phyloP scores from a whole-genome alignment of 140 eudicot species.

The Oenanthe javanica region DNA sequence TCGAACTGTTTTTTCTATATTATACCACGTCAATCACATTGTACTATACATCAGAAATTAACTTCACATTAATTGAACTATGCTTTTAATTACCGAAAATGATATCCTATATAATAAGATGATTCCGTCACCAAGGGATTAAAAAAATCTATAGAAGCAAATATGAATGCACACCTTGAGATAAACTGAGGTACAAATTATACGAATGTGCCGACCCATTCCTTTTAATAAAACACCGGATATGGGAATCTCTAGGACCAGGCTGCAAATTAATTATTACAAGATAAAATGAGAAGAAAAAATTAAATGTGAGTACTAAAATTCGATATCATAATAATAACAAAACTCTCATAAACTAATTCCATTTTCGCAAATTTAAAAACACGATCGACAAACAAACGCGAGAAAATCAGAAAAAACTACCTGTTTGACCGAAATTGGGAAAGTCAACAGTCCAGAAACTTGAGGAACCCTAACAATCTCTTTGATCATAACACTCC shows the following conservation, averaged over 20 bases:
- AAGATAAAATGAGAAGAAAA: conserved; percentile 11
- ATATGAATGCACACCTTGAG: conserved; percentile 44
- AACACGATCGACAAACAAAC: background rate
- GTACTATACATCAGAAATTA: background rate
- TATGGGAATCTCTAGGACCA: conserved; percentile 71
- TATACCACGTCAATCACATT: background rate
- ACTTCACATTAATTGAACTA: background rate
- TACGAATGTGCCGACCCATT: conserved; percentile 57
- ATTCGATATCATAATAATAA: background rate
- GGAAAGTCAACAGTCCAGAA: conserved; percentile 62
- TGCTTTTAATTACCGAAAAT: background rate
- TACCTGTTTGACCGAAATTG: conserved; percentile 82
- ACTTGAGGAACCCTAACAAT: conserved; percentile 50
- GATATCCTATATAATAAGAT: background rate
- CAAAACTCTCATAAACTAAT: no score
- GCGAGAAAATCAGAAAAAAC: background rate
- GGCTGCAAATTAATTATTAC: conserved; percentile 53
- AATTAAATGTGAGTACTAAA: background rate
- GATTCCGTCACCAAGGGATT: background rate
- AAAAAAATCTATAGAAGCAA: background rate
- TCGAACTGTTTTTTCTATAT: background rate
- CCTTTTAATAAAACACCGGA: conserved; percentile 78
- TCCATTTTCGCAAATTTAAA: background rate
- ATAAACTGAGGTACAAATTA: conserved; percentile 58
- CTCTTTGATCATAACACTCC: conserved; percentile 60